Percentiles rank a stretch among this genome's conserved stretches.
Evolutionary conservation across 1,284 basidiomycete species (phyloP).

Genomic region (Binderoboletus segoi): DNA sequence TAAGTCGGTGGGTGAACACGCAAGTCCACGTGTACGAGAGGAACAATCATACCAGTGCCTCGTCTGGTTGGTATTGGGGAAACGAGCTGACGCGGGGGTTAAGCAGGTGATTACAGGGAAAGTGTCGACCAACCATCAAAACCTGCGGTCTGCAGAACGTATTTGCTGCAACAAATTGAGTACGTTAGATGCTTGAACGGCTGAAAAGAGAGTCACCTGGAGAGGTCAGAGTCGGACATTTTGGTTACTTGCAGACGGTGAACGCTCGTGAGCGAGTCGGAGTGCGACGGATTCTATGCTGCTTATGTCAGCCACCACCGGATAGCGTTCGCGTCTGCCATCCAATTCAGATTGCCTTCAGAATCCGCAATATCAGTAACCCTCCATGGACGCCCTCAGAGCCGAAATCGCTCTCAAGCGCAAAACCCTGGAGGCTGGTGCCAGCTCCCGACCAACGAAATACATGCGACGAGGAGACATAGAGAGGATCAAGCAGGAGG

Average conservation of each 20-base stretch:
- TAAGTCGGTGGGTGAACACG: slow-evolving; percentile 34
- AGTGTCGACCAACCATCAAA: slow-evolving; percentile 69
- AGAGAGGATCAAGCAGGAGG: slow-evolving; percentile 70
- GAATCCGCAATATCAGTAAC: not conserved
- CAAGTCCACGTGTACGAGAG: not conserved
- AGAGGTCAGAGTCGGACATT: slow-evolving; percentile 65
- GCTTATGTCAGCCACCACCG: slow-evolving; percentile 31
- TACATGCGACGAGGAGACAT: slow-evolving; percentile 88
- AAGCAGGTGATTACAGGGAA: slow-evolving; percentile 6
- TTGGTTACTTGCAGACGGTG: slow-evolving; percentile 25
- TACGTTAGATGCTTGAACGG: not conserved
- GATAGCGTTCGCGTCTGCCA: not conserved
- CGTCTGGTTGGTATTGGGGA: slow-evolving; percentile 96
- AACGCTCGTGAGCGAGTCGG: slow-evolving; percentile 37
- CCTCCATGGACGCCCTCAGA: slow-evolving; percentile 80
- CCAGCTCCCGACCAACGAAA: slow-evolving; percentile 60
- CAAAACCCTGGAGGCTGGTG: slow-evolving; percentile 60
- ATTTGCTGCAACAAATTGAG: slow-evolving; percentile 58
- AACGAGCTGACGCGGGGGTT: slow-evolving; percentile 63
- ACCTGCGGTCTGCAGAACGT: slow-evolving; percentile 81
- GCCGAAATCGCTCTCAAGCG: slow-evolving; percentile 89
- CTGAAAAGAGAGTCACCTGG: slow-evolving; percentile 47
- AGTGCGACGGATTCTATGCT: slow-evolving; percentile 38
- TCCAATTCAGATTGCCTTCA: not conserved
- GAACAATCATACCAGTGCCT: slow-evolving; percentile 76